Evolutionary conservation across 257 asterid genomes (phyloP), one percentile per base, ranked within the genome.

Genomic region (Thymus quinquecostatus): DNA sequence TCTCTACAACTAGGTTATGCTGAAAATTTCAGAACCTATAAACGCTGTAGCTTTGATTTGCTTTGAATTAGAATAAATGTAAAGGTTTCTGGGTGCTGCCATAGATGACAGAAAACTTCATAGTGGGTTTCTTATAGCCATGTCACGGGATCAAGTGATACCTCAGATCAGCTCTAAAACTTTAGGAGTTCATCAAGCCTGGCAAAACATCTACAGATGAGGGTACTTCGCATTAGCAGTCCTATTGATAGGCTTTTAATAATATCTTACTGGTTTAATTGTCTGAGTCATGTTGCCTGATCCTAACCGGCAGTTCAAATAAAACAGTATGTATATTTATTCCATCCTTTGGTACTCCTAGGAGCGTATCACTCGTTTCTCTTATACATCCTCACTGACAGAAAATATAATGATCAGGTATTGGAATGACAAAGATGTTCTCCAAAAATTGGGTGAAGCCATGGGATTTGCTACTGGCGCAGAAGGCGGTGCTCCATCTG

Each of bases 351-450:
- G 47, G 28, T 4, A 47, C 32, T 49, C 40, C 33, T 14, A 14
- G 63, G 2, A 7, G 51, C 36, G 44, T 38, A 65, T 21, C 33
- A 30, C 38, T 69, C 75, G 6, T 69, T 60, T 11, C 60, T 38
- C 41, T 47, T 51, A 44, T 70, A 43, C 63, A 53, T 48, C 67
- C 27, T 2, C 38, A 67, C 71, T 68, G 71, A 68, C 8, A 6
- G 11, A 56, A 44, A 65, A 70, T 29, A 55, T 75, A 29, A 68
- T 49, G 64, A 65, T 62, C 75, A 81, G 88, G 76, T 84, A 84
- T 72, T 84, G 88, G 88, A 84, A 84, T 60, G 88, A 84, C 73
- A 84, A 84, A 68, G 91, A 86, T n/a, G 85, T 82, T 61, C 86
- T 86, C 60, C 84, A 86, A 71, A 86, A 86, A 80, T 74, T 83